A percentile compares a stretch with the other conserved stretches of the same genome.
phyloP scores from a whole-genome alignment of 163 green algal genomes.

The Chlorella variabilis region DNA sequence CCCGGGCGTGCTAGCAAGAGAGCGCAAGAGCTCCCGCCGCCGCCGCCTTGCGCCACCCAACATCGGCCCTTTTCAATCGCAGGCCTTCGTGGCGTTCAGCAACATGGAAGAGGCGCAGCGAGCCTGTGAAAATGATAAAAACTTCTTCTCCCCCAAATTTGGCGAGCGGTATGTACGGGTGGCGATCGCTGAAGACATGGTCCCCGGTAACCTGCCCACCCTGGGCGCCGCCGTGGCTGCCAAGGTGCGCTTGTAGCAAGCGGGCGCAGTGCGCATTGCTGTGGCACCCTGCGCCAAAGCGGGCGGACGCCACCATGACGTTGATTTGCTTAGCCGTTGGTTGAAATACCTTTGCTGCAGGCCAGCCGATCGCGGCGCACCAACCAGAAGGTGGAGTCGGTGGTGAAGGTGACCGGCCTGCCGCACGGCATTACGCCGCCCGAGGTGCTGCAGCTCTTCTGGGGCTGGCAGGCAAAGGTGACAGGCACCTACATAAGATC shows the following conservation, averaged over 20 bases:
- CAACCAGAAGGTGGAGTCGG: neutral
- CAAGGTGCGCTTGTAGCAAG: neutral
- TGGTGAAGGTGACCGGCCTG: constrained; percentile 34
- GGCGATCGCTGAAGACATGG: neutral
- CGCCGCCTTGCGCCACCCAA: neutral
- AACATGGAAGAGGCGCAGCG: constrained; percentile 19
- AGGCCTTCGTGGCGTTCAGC: constrained; percentile 36
- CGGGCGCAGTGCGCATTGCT: too few relatives aligned
- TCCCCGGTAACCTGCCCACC: constrained; percentile 15
- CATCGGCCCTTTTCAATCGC: neutral
- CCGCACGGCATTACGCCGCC: constrained; percentile 5
- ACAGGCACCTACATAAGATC: neutral
- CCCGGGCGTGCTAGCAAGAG: too few relatives aligned
- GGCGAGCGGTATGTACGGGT: constrained; percentile 38
- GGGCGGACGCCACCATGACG: too few relatives aligned
- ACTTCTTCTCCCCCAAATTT: constrained; percentile 37
- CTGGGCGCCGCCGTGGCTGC: neutral
- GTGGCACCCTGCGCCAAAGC: too few relatives aligned
- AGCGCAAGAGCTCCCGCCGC: neutral
- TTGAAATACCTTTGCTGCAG: too few relatives aligned
- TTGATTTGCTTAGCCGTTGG: too few relatives aligned
- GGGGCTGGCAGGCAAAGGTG: neutral
- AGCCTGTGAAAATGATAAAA: constrained; percentile 34
- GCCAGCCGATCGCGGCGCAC: neutral
- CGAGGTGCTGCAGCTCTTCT: constrained; percentile 43